Evolutionary conservation across 2,329 filamentous ascomycete species (phyloP).

Genomic region (Apiospora aurea): DNA sequence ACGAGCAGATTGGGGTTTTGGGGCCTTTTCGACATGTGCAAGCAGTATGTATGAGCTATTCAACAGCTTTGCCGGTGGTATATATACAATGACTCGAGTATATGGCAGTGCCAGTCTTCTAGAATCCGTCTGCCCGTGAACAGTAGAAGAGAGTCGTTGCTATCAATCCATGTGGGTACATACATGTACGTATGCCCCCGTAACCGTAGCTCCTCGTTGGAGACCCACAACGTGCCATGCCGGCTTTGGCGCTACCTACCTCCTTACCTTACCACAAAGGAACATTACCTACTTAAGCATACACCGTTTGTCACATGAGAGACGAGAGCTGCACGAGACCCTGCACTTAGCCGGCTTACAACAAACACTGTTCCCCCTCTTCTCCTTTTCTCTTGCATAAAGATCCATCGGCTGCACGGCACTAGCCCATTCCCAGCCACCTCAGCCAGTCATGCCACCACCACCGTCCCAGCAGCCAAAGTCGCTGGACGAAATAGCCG

Average conservation of each 20-base stretch:
- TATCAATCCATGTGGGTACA: background rate
- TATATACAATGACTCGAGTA: background rate
- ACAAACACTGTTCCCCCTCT: background rate
- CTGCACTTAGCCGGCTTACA: background rate
- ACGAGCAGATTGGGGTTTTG: background rate
- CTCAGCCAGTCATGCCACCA: background rate
- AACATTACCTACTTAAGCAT: background rate
- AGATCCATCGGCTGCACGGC: background rate
- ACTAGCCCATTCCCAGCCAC: background rate
- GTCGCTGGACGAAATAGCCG: conserved; percentile 24
- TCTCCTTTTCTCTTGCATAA: background rate
- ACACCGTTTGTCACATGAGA: background rate
- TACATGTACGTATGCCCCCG: background rate
- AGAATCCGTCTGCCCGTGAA: background rate
- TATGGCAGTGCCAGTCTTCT: background rate
- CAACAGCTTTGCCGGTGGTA: too few relatives aligned
- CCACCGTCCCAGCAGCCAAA: background rate
- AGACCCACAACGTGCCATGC: background rate
- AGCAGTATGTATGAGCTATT: background rate
- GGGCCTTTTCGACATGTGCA: background rate
- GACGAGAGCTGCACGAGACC: background rate
- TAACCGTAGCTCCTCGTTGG: background rate
- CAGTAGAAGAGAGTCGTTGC: background rate
- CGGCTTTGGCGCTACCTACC: background rate
- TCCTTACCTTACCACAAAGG: background rate